A percentile compares a stretch with the other conserved stretches of the same genome.
Conservation (phyloP, 1,284 basidiomycete genomes). For the Wallemia hederae region DNA sequence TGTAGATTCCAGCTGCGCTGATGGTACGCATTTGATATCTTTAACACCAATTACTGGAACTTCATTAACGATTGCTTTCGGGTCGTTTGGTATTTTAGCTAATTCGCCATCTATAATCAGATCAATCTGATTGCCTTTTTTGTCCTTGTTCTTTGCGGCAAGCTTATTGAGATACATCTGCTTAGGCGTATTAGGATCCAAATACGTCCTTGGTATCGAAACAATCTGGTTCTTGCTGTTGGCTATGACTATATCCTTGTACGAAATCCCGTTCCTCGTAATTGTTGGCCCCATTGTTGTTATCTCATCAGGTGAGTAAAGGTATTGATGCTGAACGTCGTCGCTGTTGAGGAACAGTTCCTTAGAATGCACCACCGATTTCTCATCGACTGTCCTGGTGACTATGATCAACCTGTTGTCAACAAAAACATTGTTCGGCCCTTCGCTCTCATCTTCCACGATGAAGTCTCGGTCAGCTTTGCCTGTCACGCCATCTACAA, state of each 20-base stretch:
- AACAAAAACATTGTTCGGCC: constrained; percentile 73
- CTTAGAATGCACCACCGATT: constrained; percentile 14
- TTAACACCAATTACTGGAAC: constrained; percentile 33
- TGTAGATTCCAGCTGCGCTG: constrained; percentile 57
- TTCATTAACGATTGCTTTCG: background rate
- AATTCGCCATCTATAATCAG: background rate
- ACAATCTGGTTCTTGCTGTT: constrained; percentile 44
- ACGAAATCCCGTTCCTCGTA: constrained; percentile 63
- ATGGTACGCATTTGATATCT: constrained; percentile 39
- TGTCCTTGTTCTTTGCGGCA: background rate
- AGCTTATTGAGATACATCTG: constrained; percentile 1
- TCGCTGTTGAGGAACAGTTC: constrained; percentile 23
- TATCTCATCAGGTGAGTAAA: constrained; percentile 32
- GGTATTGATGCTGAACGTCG: constrained; percentile 38
- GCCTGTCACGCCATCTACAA: constrained; percentile 53
- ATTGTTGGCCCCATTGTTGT: constrained; percentile 40
- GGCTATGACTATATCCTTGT: constrained; percentile 61
- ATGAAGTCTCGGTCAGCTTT: constrained; percentile 32
- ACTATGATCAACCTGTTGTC: constrained; percentile 40
- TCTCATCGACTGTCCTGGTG: constrained; percentile 37
- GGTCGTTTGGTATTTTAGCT: background rate
- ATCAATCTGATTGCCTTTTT: background rate
- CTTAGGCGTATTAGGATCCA: background rate
- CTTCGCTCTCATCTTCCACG: constrained; percentile 13
- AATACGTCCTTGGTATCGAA: constrained; percentile 25